Percentiles rank a stretch among this genome's conserved stretches.
phyloP scores from a whole-genome alignment of 2,329 filamentous ascomycete species.

The Penicillium frequentans region DNA sequence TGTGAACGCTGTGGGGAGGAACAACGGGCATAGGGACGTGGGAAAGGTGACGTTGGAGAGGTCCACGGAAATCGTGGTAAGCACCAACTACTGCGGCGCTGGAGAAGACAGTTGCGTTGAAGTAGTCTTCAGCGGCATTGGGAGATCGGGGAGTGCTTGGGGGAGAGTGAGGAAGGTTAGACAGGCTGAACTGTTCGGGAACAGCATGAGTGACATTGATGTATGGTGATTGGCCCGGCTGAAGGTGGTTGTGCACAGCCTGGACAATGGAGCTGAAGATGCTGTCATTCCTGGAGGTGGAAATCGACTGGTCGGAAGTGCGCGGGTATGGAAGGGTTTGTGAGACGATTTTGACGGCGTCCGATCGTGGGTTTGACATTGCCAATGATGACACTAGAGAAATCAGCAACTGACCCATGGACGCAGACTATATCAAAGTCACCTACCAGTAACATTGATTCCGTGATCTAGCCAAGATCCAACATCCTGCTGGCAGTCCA shows the following conservation, averaged over 20 bases:
- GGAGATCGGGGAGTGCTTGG: constrained; percentile 55
- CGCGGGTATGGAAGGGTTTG: constrained; percentile 60
- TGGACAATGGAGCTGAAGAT: constrained; percentile 58
- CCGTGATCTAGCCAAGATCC: constrained; percentile 40
- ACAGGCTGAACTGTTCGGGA: constrained; percentile 61
- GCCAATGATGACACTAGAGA: constrained; percentile 38
- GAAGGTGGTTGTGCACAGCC: constrained; percentile 54
- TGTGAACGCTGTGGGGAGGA: constrained; percentile 59
- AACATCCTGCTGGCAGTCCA: constrained; percentile 32
- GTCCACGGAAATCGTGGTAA: constrained; percentile 56
- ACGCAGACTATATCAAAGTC: not conserved
- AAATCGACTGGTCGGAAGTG: constrained; percentile 32
- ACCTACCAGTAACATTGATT: constrained; percentile 39
- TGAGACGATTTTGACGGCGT: constrained; percentile 58
- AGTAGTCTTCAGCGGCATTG: constrained; percentile 59
- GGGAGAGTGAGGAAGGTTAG: constrained; percentile 63
- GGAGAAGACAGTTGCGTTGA: constrained; percentile 61
- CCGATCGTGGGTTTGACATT: constrained; percentile 35
- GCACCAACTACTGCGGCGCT: constrained; percentile 61
- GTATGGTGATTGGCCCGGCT: constrained; percentile 54
- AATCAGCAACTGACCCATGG: constrained; percentile 3
- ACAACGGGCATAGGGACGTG: constrained; percentile 59
- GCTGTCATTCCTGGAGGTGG: constrained; percentile 31
- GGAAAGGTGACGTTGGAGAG: constrained; percentile 39
- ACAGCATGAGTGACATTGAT: constrained; percentile 66